Percentiles rank a stretch among this genome's conserved stretches.
These are phyloP conservation scores for Inonotus obliquus DNA, from an alignment of 1,284 basidiomycete species.

Conservation along the genomic window DNA sequence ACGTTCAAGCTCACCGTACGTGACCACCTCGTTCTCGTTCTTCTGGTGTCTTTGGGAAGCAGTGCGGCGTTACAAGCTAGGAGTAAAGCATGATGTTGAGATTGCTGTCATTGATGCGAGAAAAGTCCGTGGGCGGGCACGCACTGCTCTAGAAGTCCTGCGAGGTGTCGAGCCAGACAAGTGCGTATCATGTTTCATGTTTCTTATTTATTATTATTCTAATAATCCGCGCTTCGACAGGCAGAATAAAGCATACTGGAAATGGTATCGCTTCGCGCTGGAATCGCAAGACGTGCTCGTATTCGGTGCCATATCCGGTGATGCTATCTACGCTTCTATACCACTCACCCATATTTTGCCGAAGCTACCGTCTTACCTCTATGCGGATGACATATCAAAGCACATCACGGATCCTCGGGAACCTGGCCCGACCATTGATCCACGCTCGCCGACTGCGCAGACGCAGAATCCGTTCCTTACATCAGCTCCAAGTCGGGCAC, in stretches of 20 bases:
- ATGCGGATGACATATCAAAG: constrained; percentile 29
- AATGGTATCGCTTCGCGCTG: constrained; percentile 67
- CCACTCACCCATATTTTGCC: constrained; percentile 58
- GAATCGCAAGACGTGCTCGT: constrained; percentile 73
- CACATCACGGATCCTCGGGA: constrained; percentile 5
- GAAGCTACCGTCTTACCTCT: constrained; percentile 67
- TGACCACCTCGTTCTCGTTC: constrained; percentile 74
- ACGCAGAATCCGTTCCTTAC: constrained; percentile 15
- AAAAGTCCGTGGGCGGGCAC: constrained; percentile 48
- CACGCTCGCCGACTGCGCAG: constrained; percentile 27
- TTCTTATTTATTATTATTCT: constrained; percentile 8
- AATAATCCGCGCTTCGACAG: constrained; percentile 31
- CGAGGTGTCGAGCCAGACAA: constrained; percentile 2
- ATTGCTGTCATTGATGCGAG: constrained; percentile 72
- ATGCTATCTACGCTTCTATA: constrained; percentile 62
- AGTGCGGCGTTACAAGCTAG: constrained; percentile 59
- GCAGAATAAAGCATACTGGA: constrained; percentile 60
- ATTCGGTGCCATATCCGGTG: constrained; percentile 57
- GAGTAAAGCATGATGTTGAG: constrained; percentile 67
- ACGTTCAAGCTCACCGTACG: constrained; percentile 58
- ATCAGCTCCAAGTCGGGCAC: not conserved
- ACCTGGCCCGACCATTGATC: constrained; percentile 15
- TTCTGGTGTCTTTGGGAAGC: constrained; percentile 79
- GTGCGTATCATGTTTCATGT: not conserved
- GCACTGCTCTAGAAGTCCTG: constrained; percentile 34